phyloP scores from a whole-genome alignment of 345 rosid species.

The Arabidopsis arenosa region DNA sequence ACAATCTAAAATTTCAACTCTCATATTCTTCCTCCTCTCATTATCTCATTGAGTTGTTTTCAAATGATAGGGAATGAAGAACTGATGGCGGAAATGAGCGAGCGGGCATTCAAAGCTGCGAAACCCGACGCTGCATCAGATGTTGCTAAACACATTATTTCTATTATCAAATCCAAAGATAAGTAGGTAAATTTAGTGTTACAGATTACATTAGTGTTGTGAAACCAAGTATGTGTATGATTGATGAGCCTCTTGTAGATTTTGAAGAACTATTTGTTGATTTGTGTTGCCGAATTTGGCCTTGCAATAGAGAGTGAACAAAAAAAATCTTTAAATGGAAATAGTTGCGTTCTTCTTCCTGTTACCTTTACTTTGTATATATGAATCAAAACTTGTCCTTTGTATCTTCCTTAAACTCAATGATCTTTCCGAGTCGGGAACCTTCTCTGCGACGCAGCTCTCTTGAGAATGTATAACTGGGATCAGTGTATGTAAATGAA shows the following conservation, averaged over 20 bases:
- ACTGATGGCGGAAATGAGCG: slow-evolving; percentile 69
- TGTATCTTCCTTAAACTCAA: not conserved
- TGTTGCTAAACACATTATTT: slow-evolving; percentile 63
- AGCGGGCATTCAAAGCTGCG: slow-evolving; percentile 69
- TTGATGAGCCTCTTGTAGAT: not conserved
- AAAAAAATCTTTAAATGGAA: not conserved
- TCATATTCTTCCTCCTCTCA: slow-evolving; percentile 1
- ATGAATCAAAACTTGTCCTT: not conserved
- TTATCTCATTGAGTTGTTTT: slow-evolving; percentile 14
- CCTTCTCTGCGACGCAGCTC: not conserved
- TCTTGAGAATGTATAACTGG: not conserved
- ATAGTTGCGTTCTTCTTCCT: not conserved
- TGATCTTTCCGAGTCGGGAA: not conserved
- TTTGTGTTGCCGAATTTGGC: slow-evolving; percentile 12
- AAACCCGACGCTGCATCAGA: slow-evolving; percentile 72
- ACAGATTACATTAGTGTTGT: not conserved
- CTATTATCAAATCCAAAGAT: slow-evolving; percentile 44
- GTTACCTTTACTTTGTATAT: not conserved
- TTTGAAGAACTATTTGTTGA: slow-evolving; percentile 5
- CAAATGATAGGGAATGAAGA: slow-evolving; percentile 58
- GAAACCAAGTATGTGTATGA: slow-evolving; percentile 13
- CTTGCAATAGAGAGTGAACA: not conserved
- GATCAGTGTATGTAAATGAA: not conserved
- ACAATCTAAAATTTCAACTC: not conserved
- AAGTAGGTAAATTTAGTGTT: slow-evolving; percentile 25